phyloP scores from a whole-genome alignment of 2,329 filamentous ascomycete species.

The Alternaria arborescens region DNA sequence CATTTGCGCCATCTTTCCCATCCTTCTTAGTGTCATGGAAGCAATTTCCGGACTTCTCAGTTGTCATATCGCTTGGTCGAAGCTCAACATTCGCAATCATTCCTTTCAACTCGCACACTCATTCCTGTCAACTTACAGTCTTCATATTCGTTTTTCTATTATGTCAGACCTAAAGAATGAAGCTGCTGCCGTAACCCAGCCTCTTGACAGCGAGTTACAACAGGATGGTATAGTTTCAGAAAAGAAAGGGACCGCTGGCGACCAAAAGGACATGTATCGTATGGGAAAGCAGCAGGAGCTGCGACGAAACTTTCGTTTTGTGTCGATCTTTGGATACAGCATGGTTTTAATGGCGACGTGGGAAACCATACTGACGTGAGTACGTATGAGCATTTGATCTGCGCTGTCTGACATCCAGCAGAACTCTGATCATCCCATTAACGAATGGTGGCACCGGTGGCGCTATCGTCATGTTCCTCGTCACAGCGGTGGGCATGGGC shows the following conservation, averaged over 20 bases:
- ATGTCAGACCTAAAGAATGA: slow-evolving; percentile 1
- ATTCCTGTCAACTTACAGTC: neutral
- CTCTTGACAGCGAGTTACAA: slow-evolving; percentile 15
- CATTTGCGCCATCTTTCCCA: neutral
- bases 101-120: neutral
- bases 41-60: too few species aligned
- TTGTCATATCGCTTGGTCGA: too few species aligned
- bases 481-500: slow-evolving; percentile 31
- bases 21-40: too few species aligned
- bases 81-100: neutral
- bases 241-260: slow-evolving; percentile 30
- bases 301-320: slow-evolving; percentile 36
- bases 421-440: slow-evolving; percentile 29
- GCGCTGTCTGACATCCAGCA: slow-evolving; percentile 1
- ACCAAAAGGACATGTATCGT: slow-evolving; percentile 38
- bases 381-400: neutral
- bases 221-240: slow-evolving; percentile 4
- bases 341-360: slow-evolving; percentile 43
- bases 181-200: neutral
- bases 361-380: slow-evolving; percentile 33
- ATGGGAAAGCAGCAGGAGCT: slow-evolving; percentile 43
- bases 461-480: slow-evolving; percentile 36
- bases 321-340: slow-evolving; percentile 38
- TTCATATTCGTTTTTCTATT: neutral
- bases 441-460: slow-evolving; percentile 40